Evolutionary conservation across 257 asterid genomes (phyloP).

Genomic region (Phtheirospermum japonicum): DNA sequence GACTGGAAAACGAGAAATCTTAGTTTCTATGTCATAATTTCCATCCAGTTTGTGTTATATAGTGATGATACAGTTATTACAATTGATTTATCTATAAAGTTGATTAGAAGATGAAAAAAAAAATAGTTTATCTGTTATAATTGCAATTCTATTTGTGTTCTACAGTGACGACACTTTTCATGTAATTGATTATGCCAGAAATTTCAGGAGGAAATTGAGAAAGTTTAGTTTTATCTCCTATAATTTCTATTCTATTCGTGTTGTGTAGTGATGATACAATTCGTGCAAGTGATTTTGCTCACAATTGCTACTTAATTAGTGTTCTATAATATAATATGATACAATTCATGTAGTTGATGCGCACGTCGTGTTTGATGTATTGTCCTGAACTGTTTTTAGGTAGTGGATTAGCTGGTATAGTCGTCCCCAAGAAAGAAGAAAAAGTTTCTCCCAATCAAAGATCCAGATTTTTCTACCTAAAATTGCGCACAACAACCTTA

Average conservation of each 20-base stretch:
- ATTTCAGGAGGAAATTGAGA: background rate
- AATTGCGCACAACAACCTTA: slow-evolving; percentile 20
- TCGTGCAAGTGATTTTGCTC: background rate
- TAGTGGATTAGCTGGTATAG: slow-evolving; percentile 64
- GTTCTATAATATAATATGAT: slow-evolving; percentile 1
- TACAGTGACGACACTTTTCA: no score
- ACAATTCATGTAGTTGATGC: background rate
- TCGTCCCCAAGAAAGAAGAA: no score
- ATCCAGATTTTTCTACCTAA: slow-evolving; percentile 27
- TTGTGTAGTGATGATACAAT: background rate
- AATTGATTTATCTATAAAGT: no score
- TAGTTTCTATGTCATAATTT: background rate
- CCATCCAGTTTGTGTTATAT: no score
- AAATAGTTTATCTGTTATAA: no score
- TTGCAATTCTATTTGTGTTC: no score
- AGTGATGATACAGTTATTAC: background rate
- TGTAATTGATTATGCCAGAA: no score
- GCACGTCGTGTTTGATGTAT: background rate
- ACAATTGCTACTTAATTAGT: background rate
- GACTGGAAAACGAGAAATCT: background rate
- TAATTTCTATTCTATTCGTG: background rate
- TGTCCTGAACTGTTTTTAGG: slow-evolving; percentile 35
- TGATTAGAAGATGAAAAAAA: no score
- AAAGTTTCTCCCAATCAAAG: slow-evolving; percentile 31
- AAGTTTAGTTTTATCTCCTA: no score